Percentiles rank a stretch among this genome's conserved stretches.
These are phyloP conservation scores for Pythium phragmitis DNA, from an alignment of 352 stramenopile species.

Conservation along the genomic window DNA sequence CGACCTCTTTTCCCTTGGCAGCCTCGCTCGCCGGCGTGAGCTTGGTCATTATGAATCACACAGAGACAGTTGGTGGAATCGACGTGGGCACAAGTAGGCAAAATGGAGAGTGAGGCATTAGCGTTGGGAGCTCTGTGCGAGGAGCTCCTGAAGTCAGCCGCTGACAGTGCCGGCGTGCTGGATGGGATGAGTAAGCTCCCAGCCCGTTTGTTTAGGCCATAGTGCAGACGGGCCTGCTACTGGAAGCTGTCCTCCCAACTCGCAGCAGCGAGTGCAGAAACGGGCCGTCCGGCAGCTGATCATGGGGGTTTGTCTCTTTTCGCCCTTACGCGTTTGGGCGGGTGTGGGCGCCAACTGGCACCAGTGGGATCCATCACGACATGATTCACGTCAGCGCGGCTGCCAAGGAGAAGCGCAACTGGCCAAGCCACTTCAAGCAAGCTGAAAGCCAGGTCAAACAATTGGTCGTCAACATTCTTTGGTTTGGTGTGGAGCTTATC, in stretches of 20 bases:
- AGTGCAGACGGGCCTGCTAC: not conserved
- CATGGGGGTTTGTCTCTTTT: conserved; percentile 1
- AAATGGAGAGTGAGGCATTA: conserved; percentile 10
- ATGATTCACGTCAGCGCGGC: conserved; percentile 1
- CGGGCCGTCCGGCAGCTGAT: conserved; percentile 11
- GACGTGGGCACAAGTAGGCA: not conserved
- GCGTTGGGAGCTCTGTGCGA: not conserved
- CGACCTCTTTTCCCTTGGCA: conserved; percentile 31
- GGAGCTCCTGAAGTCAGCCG: conserved; percentile 2
- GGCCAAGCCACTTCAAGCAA: conserved; percentile 12
- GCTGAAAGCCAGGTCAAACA: conserved; percentile 9
- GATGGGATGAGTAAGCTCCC: not conserved
- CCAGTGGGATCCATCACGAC: conserved; percentile 18
- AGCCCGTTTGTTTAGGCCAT: not conserved
- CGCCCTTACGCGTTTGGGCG: not conserved
- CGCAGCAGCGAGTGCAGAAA: conserved; percentile 7
- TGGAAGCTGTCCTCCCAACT: conserved; percentile 7
- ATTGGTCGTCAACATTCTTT: not conserved
- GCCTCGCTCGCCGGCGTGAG: not conserved
- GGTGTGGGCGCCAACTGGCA: conserved; percentile 15
- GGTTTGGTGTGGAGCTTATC: too few species aligned
- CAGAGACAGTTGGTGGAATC: not conserved
- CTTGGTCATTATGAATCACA: conserved; percentile 1
- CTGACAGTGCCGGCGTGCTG: conserved; percentile 4
- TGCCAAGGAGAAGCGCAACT: conserved; percentile 19